Evolutionary conservation across 768 basidiomycete species (phyloP), one percentile per base, ranked within the genome.

Genomic region (Pleurotus djamor): DNA sequence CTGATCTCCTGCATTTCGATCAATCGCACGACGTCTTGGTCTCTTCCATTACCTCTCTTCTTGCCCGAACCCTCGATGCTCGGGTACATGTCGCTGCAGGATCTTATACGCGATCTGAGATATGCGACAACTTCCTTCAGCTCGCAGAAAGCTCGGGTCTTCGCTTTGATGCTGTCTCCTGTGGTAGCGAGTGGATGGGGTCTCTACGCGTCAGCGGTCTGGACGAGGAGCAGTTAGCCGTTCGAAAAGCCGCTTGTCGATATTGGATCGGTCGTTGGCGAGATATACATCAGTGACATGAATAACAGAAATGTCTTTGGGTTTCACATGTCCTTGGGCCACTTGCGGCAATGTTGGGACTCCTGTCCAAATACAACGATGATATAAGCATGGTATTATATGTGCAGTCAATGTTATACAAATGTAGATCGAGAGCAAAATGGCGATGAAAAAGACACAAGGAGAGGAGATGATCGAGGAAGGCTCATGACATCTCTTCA

Each of bases 401-500:
- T 9, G n/a, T 5, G 45, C 17, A 16, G 45, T 6, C 17, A 47
- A 47, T 16, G 7, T 47, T 47, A 9, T 9, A 8, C 7, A 8
- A n/a, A 47, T 9, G n/a, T 47, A 47, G n/a, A 16, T 47, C 45
- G 45, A 68, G 54, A 69, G 59, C 62, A 60, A 66, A 49, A 63
- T 45, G 49, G 35, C 16, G n/a, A 45, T n/a, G 13, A 16, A 21
- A 32, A 62, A 21, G 37, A 55, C 50, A 61, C 37, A 64, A 54
- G 8, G 21, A 54, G 67, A 61, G 55, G 58, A 57, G 59, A 48
- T 79, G n/a, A n/a, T n/a, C n/a, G n/a, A n/a, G n/a, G n/a, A n/a
- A n/a, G n/a, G n/a, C n/a, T n/a, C 75, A 88, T 68, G 82, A 76
- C 86, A 88, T 88, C 55, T 91, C 90, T 33, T 92, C 93, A 68